These are phyloP conservation scores for Lichtheimia hyalospora DNA, from an alignment of 371 early-diverging fungal genomes.

Conservation along the genomic window DNA sequence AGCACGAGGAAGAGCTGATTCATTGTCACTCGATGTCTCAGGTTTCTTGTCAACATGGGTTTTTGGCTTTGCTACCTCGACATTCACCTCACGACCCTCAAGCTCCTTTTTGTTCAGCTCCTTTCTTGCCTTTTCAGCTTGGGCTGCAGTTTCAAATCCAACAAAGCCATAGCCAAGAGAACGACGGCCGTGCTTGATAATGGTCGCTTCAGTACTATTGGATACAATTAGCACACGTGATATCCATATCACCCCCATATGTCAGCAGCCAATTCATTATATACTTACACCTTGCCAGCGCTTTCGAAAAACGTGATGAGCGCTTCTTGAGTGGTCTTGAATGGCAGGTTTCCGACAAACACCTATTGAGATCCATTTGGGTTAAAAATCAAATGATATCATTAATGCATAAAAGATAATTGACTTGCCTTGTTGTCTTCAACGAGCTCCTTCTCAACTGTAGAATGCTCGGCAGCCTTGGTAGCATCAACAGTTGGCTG, in stretches of 20 bases:
- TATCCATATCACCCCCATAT: not conserved
- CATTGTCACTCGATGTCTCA: not conserved
- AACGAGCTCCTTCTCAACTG: not conserved
- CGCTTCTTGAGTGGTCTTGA: constrained; percentile 77
- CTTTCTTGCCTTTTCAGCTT: constrained; percentile 74
- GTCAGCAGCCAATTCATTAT: not conserved
- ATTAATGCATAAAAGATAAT: not conserved
- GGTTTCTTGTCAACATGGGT: not conserved
- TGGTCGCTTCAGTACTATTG: constrained; percentile 56
- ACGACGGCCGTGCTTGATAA: constrained; percentile 75
- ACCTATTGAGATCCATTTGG: constrained; percentile 20
- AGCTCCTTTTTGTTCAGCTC: constrained; percentile 72
- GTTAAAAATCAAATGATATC: not conserved
- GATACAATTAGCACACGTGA: not conserved
- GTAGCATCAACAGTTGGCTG: constrained; percentile 3
- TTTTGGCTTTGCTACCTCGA: constrained; percentile 79
- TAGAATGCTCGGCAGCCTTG: not conserved
- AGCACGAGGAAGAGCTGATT: not conserved
- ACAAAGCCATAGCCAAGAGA: constrained; percentile 93
- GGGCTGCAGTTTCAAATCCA: constrained; percentile 72
- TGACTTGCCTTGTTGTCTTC: constrained; percentile 1
- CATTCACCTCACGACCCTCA: constrained; percentile 83
- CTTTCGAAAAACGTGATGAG: constrained; percentile 74
- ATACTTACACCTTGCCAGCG: constrained; percentile 74
- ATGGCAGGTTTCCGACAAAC: constrained; percentile 94